Base-by-base conservation (phyloP, 345 rosid genomes). In the Ceriops decandra region DNA sequence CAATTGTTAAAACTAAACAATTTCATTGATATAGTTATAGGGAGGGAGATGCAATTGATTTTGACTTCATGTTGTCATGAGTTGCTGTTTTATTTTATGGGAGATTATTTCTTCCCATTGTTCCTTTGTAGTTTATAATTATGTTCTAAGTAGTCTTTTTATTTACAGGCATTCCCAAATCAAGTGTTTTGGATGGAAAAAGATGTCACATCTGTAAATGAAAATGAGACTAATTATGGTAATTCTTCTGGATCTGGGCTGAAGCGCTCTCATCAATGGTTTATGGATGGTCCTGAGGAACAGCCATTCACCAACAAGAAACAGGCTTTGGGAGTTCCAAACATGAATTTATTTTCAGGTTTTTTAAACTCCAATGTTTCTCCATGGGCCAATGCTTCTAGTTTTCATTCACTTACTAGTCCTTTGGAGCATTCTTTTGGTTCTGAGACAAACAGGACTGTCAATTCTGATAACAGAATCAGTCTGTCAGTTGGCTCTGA, bases 251-350 rank as follows among this genome's bases (percentile, higher is more conserved):
- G 78, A 73, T 52, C 62, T 62, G 83, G 77, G 66, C 58, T 69
- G 1, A 82, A 82, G 77, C 82, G 81, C 66, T 77, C 85, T 75
- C 82, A 81, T 66, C 86, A 77, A 71, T 85, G 83, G 82, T 77
- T 82, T 63, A 71, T 72, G 69, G 86, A 85, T 71, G 81, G 78
- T 60, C 62, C 77, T 33, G 86, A 83, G 62, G 72, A 74, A 22
- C 86, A 79, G 58, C 72, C 73, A 30, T 82, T 77, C 62, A 77
- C 83, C 63, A 79, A 73, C 74, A 85, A 85, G 74, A 82, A 77
- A 77, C 88, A 81, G 76, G 79, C 78, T 22, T 64, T 72, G 21
- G 82, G 74, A 77, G 63, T 77, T 73, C 79, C 86, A 57, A 73
- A 62, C 67, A 19, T 65, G 52, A 79, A 73, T 59, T 72, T 76